Base-by-base conservation (phyloP, 805 yeast species). In the Wickerhamomyces alni region DNA sequence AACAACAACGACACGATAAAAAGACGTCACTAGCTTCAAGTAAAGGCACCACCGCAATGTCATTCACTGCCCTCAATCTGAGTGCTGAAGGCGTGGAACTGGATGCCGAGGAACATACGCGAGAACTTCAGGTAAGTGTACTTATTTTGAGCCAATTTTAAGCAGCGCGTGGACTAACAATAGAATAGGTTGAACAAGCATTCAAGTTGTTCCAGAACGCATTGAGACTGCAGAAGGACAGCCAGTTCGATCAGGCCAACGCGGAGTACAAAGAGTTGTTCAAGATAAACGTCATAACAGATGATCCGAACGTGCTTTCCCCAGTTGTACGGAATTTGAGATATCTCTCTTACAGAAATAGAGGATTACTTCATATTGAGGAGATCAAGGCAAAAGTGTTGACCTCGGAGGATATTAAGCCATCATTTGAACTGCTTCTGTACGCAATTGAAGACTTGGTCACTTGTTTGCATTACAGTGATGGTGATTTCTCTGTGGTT, bases 61-160 rank as follows among this genome's bases (percentile, higher is more conserved):
- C 80, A 2, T 89, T 91, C 58, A 71, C 80, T 25, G 95, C 98
- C 2, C 69, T 89, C 33, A 91, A 91, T 53, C 63, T 82, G 34
- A 74, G 74, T 30, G 91, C 83, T 41, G 94, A 85, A 54, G 86
- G 83, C 37, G 62, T 74, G 5, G 62, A 62, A 16, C 66, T 75
- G 27, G 91, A 86, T 46, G 83, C 82, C 26, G 96, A 89, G 47
- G 91, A 87, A 47, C 95, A 88, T 53, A 83, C 97, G 1, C 68
- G 96, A 35, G 99, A 93, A 57, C 66, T 91, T 18, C 97, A 91
- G 52, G 75, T 76, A 31, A 11, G 58, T 44, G 8, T 19, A 2
- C 16, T 12, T 28, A 9, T 7, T 17, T 13, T 17, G 15, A 15
- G 4, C 24, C n/a, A 10, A 11, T 25, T 18, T 15, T 12, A n/a